Percentiles rank a stretch among this genome's conserved stretches.
These are phyloP conservation scores for Gentiana dahurica DNA, from an alignment of 257 asterid genomes.

Conservation along the genomic window DNA sequence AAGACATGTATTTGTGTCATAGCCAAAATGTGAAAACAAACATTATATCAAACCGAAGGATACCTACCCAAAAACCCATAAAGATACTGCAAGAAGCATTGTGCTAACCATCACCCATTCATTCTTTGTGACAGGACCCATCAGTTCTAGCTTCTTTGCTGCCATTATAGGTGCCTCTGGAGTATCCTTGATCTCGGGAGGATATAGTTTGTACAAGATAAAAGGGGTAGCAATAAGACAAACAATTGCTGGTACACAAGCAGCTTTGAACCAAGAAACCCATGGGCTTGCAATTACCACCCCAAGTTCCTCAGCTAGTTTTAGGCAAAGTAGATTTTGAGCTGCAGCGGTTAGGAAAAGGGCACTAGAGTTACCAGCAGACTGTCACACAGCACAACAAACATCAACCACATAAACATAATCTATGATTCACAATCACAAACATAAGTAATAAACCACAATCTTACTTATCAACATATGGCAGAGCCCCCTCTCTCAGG, in stretches of 20 bases:
- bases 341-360: slow-evolving; percentile 99
- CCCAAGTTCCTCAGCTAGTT: slow-evolving; percentile 96
- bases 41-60: neutral
- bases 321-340: slow-evolving; percentile 90
- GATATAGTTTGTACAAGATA: slow-evolving; percentile 75
- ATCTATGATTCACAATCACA: slow-evolving; percentile 1
- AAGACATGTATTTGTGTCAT: slow-evolving; percentile 1
- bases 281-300: slow-evolving; percentile 76
- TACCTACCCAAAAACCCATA: slow-evolving; percentile 90
- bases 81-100: slow-evolving; percentile 92
- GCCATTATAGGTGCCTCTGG: slow-evolving; percentile 98
- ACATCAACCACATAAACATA: neutral
- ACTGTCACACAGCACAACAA: slow-evolving; percentile 47
- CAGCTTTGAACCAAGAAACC: slow-evolving; percentile 95
- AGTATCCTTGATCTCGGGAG: slow-evolving; percentile 91
- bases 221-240: slow-evolving; percentile 76
- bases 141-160: slow-evolving; percentile 53
- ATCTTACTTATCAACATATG: neutral
- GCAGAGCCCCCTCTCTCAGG: too few species aligned
- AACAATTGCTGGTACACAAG: slow-evolving; percentile 80
- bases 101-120: slow-evolving; percentile 92
- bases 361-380: slow-evolving; percentile 93
- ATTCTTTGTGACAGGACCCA: slow-evolving; percentile 84
- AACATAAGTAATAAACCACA: neutral
- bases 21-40: neutral